Conservation (phyloP, 345 rosid species). For the Euphorbia pulcherrima region DNA sequence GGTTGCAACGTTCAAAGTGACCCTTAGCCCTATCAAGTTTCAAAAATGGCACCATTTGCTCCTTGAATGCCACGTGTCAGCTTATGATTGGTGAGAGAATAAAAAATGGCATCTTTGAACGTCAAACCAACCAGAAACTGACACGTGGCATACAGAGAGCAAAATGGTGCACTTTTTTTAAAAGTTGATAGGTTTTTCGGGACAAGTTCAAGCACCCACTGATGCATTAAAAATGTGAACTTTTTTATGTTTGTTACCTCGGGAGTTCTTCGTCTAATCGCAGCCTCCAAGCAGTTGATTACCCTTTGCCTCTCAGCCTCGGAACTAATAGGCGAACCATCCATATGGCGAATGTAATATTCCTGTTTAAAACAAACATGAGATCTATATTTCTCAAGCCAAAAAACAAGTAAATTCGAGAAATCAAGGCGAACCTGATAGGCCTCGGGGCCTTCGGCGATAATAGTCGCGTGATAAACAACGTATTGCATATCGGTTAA, state of each 20-base stretch:
- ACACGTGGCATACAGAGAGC: no score
- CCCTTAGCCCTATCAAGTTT: no score
- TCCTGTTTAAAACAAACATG: slow-evolving; percentile 44
- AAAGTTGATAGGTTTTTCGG: no score
- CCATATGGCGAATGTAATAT: slow-evolving; percentile 80
- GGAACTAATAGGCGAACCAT: slow-evolving; percentile 85
- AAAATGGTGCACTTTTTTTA: no score
- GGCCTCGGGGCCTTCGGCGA: slow-evolving; percentile 76
- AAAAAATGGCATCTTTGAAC: no score
- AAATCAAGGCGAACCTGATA: slow-evolving; percentile 47
- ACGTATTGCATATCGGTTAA: slow-evolving; percentile 79
- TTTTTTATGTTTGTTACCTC: slow-evolving; percentile 37
- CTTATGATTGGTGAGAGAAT: no score
- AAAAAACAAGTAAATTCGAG: not conserved
- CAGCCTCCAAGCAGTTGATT: slow-evolving; percentile 90
- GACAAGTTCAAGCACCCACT: no score
- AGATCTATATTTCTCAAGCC: not conserved
- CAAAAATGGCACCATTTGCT: no score
- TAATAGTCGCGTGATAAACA: slow-evolving; percentile 65
- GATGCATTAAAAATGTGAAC: no score
- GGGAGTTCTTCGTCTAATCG: slow-evolving; percentile 69
- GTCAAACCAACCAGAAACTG: no score
- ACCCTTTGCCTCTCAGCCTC: slow-evolving; percentile 93
- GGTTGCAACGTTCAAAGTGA: no score
- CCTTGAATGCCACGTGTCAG: no score